Conservation (phyloP, 139 green algal species). For the Micractinium conductrix region DNA sequence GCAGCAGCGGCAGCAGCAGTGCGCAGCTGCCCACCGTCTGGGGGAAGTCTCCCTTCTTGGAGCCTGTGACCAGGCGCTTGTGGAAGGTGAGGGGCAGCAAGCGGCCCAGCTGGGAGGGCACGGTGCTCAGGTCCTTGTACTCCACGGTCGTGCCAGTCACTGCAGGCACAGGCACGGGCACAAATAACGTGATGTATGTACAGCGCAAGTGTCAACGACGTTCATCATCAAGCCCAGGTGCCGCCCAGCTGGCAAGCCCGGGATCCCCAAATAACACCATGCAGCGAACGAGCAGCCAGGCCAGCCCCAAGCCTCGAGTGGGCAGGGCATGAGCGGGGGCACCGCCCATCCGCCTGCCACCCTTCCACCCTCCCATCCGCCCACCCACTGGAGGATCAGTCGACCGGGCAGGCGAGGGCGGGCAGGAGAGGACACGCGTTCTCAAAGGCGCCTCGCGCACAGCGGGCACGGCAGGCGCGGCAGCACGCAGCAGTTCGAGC, state of each 20-base stretch:
- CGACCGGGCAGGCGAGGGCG: no score
- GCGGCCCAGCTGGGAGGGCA: conserved; percentile 18
- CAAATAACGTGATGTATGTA: neutral
- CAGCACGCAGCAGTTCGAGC: no score
- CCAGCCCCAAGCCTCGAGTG: no score
- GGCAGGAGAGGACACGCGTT: neutral
- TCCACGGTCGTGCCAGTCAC: neutral
- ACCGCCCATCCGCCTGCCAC: no score
- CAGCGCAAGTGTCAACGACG: neutral
- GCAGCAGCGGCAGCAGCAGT: no score
- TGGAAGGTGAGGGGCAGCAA: conserved; percentile 43
- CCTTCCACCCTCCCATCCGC: no score
- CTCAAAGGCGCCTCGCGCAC: neutral
- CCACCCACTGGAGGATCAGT: no score
- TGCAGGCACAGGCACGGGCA: neutral
- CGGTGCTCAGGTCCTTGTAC: conserved; percentile 15
- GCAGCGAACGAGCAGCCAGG: neutral
- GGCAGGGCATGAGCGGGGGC: no score
- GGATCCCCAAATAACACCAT: neutral
- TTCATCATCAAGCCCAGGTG: no score
- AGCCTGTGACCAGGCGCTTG: conserved; percentile 36
- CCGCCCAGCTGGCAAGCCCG: no score
- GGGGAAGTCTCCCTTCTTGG: neutral
- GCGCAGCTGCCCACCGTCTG: neutral
- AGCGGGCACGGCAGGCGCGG: neutral